Conservation (phyloP, 352 stramenopile species). For the Globisporangium carolinianum region DNA sequence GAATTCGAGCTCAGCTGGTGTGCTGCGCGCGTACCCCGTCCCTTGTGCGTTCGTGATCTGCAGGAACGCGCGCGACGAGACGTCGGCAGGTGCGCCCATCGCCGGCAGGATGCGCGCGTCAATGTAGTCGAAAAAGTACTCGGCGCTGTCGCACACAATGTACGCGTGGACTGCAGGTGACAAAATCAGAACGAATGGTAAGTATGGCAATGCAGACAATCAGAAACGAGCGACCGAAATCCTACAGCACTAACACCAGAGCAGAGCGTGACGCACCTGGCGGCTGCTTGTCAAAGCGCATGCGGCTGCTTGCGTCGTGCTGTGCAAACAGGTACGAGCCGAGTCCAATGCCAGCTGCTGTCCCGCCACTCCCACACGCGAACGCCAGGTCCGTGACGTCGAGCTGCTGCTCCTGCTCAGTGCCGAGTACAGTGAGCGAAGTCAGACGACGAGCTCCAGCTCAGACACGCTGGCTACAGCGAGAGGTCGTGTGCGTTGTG, state of each 20-base stretch:
- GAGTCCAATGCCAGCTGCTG: conserved; percentile 65
- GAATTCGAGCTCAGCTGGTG: conserved; percentile 70
- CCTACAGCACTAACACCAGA: no score
- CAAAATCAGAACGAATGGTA: not conserved
- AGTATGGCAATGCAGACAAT: not conserved
- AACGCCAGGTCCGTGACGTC: conserved; percentile 78
- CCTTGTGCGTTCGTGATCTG: conserved; percentile 81
- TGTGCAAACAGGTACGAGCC: conserved; percentile 64
- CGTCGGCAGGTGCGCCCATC: conserved; percentile 42
- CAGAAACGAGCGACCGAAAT: not conserved
- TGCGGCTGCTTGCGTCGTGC: not conserved
- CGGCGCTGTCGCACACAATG: conserved; percentile 82
- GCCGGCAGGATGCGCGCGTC: conserved; percentile 60
- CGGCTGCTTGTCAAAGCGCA: conserved; percentile 33
- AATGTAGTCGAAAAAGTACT: conserved; percentile 82
- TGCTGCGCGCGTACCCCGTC: conserved; percentile 74
- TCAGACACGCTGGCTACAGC: no score
- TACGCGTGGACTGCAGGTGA: conserved; percentile 50
- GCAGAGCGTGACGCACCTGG: conserved; percentile 14
- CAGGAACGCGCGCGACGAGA: conserved; percentile 59
- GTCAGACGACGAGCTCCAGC: no score
- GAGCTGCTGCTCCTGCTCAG: conserved; percentile 25
- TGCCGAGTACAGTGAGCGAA: no score
- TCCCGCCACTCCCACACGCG: conserved; percentile 77
- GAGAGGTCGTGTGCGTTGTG: no score